Evolutionary conservation across 805 yeast genomes (phyloP), one percentile per base, ranked within the genome.

Genomic region (Wickerhamomyces ciferrii): DNA sequence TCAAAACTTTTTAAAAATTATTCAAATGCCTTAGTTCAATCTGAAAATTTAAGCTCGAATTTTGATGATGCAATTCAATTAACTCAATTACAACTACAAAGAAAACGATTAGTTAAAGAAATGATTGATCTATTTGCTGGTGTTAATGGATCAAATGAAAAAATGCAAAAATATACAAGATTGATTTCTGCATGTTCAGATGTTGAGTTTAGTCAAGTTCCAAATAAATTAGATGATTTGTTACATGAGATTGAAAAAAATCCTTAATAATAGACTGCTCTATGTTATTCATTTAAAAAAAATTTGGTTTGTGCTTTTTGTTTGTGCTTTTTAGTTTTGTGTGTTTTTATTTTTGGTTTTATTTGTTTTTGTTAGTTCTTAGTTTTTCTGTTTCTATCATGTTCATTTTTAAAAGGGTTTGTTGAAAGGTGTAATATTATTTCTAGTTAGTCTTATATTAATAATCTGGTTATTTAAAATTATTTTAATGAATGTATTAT

Each of bases 181-280:
- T 71, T 85, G 60, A 83, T 85, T 42, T 76, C 88, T 45, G 74
- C 78, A 43, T 78, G 88, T 51, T 83, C 90, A 42, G 87, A 81
- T 39, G 75, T 86, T 47, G 78, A 78, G 11, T 74, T 81, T 20
- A 78, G 77, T 51, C 87, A 84, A 53, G 85, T 85, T 37, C 88
- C 83, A 58, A 77, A 75, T 41, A 76, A 82, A 50, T 68, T 84
- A 44, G 84, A 83, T 56, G 84, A 82, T 8, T 79, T 84, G 42
- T 68, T 68, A 39, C 53, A 63, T n/a, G 61, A 58, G 40, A 54
- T 59, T 37, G 59, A 58, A 29, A 44, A 43, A 29, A 51, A 15
- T 21, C 20, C 23, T 10, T 38, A 18, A 19, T 6, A 4, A 10
- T 32, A 5, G 19, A n/a, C n/a, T n/a, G n/a, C n/a, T n/a, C n/a